A percentile compares a stretch with the other conserved stretches of the same genome.
Evolutionary conservation across 768 basidiomycete species (phyloP).

Genomic region (Agaricus blazei): DNA sequence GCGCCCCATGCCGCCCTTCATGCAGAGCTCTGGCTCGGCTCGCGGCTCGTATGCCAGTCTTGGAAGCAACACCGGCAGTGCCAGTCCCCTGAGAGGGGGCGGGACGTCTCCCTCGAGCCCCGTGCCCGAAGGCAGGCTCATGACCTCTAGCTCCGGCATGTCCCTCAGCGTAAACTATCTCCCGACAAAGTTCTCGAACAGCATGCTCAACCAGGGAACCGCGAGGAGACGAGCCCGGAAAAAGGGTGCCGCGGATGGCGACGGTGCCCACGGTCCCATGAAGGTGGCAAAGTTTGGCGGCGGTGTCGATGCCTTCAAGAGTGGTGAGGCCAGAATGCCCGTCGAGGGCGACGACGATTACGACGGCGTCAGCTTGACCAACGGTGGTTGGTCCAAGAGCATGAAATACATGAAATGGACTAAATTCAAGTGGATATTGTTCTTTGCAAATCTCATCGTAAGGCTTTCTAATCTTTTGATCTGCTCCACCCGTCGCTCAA

Average conservation of each 20-base stretch:
- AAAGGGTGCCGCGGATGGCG: conserved; percentile 12
- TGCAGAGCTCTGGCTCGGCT: not conserved
- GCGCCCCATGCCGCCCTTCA: not conserved
- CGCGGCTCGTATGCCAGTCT: not conserved
- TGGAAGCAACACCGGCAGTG: not conserved
- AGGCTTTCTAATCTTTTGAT: conserved; percentile 8
- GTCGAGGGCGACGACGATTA: conserved; percentile 50
- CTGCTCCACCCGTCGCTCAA: not conserved
- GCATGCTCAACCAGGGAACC: conserved; percentile 34
- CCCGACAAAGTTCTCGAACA: conserved; percentile 22
- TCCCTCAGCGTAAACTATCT: conserved; percentile 23
- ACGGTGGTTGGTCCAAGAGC: conserved; percentile 10
- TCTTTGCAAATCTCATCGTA: conserved; percentile 51
- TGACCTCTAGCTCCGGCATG: conserved; percentile 15
- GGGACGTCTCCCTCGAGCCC: not conserved
- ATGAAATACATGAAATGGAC: conserved; percentile 59
- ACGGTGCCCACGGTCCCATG: not conserved
- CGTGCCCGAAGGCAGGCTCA: not conserved
- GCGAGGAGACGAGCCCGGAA: conserved; percentile 29
- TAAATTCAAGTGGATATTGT: conserved; percentile 75
- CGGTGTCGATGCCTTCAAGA: conserved; percentile 61
- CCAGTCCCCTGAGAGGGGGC: not conserved
- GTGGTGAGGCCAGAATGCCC: conserved; percentile 48
- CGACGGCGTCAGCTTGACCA: conserved; percentile 42
- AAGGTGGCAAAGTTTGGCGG: conserved; percentile 59